A percentile compares a stretch with the other conserved stretches of the same genome.
Evolutionary conservation across 768 basidiomycete genomes (phyloP).

Genomic region (Lactarius hengduanensis): DNA sequence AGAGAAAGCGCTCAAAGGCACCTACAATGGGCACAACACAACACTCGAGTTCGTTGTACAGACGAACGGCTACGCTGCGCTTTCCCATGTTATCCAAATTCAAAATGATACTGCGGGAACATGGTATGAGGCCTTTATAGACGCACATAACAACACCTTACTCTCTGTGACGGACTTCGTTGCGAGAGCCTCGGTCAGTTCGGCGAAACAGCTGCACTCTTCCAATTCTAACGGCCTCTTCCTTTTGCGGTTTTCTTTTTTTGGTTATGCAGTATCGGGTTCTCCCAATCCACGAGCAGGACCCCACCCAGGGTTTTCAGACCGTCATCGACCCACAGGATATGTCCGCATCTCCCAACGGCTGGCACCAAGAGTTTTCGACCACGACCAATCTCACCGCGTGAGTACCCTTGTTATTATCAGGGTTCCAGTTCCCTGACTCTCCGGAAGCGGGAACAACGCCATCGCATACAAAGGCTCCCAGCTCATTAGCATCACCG

Average conservation of each 20-base stretch:
- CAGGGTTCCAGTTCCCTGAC: not conserved
- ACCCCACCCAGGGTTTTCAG: constrained; percentile 50
- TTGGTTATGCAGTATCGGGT: constrained; percentile 41
- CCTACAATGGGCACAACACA: constrained; percentile 41
- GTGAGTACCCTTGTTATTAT: constrained; percentile 10
- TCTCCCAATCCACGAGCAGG: constrained; percentile 45
- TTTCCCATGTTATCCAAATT: constrained; percentile 46
- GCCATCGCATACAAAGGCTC: constrained; percentile 37
- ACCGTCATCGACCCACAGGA: constrained; percentile 54
- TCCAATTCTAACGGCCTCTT: not conserved
- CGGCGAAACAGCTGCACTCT: not conserved
- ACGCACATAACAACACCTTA: constrained; percentile 53
- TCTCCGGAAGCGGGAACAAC: constrained; percentile 39
- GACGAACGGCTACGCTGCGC: constrained; percentile 39
- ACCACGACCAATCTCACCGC: constrained; percentile 37
- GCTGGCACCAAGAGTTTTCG: constrained; percentile 49
- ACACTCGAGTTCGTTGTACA: constrained; percentile 44
- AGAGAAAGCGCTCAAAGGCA: constrained; percentile 40
- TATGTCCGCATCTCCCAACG: constrained; percentile 52
- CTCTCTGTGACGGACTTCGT: constrained; percentile 54
- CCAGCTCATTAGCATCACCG: constrained; percentile 31
- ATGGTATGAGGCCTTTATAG: constrained; percentile 60
- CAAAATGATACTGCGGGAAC: constrained; percentile 44
- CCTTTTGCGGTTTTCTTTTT: constrained; percentile 25
- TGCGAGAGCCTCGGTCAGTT: constrained; percentile 42